Evolutionary conservation across 2,329 filamentous ascomycete genomes (phyloP), one percentile per base, ranked within the genome.

Genomic region (Cercospora beticola): DNA sequence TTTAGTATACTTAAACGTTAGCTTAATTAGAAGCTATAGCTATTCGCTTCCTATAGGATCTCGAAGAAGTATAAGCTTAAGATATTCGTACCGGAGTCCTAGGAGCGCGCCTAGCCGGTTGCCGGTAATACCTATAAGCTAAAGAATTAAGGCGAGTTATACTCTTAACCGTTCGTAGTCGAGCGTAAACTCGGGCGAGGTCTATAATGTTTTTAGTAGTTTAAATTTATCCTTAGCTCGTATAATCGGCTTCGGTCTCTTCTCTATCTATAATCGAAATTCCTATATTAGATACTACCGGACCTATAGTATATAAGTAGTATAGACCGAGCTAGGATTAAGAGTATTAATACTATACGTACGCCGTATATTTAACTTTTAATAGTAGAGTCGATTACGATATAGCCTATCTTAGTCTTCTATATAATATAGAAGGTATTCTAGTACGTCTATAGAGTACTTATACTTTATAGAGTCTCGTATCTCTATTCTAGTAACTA

Each of bases 11-110:
- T n/a, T n/a, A n/a, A n/a, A n/a, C 18, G 36, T 71, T 6, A 71
- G 49, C 21, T 73, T 58, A 28, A 73, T 65, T 4, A 72, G 21
- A 16, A 69, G 30, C 49, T 66, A 28, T n/a, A 62, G 72, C 67
- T 40, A 65, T 26, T 66, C 64, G 26, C 69, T 58, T 18, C 67
- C 68, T 21, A 26, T 52, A 2, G 71, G 71, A 52, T 72, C 70
- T 43, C 23, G 69, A 30, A 74, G 68, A 28, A 74, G 63, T 14
- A 64, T 57, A 26, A 69, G 31, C 43, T 70, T 64, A 2, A 73
- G 28, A 36, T 72, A 33, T 60, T 67, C 40, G 56, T 69, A 71
- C 10, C 63, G 62, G 21, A 70, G 66, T 40, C 62, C 36, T 21
- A 64, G 68, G 26, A 71, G 70, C 23, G 64, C 68, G 12, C 67